Evolutionary conservation across 495 filamentous ascomycete genomes (phyloP), one percentile per base, ranked within the genome.

Genomic region (Xylaria bambusicola): DNA sequence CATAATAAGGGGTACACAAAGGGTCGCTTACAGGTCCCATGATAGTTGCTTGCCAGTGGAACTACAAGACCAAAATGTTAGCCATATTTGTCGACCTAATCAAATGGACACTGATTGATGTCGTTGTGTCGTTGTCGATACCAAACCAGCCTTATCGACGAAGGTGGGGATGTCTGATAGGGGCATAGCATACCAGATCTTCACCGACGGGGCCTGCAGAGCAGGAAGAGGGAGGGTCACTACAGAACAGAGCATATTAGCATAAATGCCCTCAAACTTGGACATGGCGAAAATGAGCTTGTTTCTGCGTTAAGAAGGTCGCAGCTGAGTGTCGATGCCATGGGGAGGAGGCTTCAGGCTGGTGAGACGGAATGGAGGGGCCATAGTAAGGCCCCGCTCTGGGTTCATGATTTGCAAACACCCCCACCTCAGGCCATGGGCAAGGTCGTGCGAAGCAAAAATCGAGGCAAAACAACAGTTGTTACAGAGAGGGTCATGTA

Each of bases 1-100:
- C 6, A 52, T 13, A 33, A 38, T 9, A 38, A 27, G 17, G 59
- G 21, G 33, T n/a, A 44, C 12, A 50, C 23, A 44, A 23, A 44
- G 44, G 40, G 40, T 27, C n/a, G 87, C 92, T 86, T 87, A 97
- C 93, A 73, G 94, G 94, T 79, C 94, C 94, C 94, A 98, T 98
- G 73, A 98, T 98, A 18, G 94, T 98, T 58, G 94, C 94, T 85
- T 98, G 94, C 94, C 94, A 98, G 86, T 98, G 94, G 72, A 98
- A 98, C 94, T 98, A 71, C 67, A 62, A 9, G 58, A 63, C 23
- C 46, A 23, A 24, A 8, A 58, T 10, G 71, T 82, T 57, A 82
- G 75, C 45, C 59, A 57, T 55, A 20, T 60, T 66, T 18, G 13
- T 23, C 21, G 52, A 54, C 20, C 35, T 15, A 23, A n/a, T 8